Evolutionary conservation across 2,329 filamentous ascomycete species (phyloP).

Genomic region (Shiraia sp.): DNA sequence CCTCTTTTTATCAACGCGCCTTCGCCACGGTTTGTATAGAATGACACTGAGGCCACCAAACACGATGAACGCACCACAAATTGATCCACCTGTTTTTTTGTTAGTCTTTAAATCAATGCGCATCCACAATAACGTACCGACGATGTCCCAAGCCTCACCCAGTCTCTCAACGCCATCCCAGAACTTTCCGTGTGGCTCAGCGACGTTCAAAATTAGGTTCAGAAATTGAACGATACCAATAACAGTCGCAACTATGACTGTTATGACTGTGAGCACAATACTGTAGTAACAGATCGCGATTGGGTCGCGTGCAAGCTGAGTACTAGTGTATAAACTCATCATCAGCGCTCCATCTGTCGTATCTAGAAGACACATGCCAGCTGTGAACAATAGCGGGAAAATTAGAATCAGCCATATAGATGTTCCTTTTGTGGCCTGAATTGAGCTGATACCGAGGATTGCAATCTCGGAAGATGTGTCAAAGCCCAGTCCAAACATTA

Average conservation of each 20-base stretch:
- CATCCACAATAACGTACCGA: constrained; percentile 41
- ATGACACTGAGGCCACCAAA: constrained; percentile 75
- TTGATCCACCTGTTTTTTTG: constrained; percentile 60
- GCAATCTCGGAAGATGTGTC: constrained; percentile 96
- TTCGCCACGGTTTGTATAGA: constrained; percentile 79
- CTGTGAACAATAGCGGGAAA: constrained; percentile 88
- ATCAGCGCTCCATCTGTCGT: constrained; percentile 92
- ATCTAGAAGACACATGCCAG: constrained; percentile 93
- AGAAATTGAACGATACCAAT: constrained; percentile 87
- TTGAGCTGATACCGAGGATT: constrained; percentile 83
- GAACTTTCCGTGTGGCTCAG: constrained; percentile 74
- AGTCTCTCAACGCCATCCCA: constrained; percentile 80
- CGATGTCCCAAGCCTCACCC: constrained; percentile 42
- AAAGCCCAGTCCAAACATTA: constrained; percentile 87
- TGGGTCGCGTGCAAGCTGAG: constrained; percentile 73
- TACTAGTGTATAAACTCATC: constrained; percentile 89
- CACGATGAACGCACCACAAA: constrained; percentile 82
- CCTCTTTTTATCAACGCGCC: constrained; percentile 54
- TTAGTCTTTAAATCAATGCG: constrained; percentile 3
- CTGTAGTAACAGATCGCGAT: constrained; percentile 96
- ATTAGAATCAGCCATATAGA: constrained; percentile 93
- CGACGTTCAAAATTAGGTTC: constrained; percentile 75
- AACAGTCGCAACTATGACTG: constrained; percentile 79
- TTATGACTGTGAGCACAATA: constrained; percentile 81
- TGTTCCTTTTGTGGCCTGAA: constrained; percentile 83